Conservation (phyloP, 306 rosid genomes). For the Dryas alaskensis region DNA sequence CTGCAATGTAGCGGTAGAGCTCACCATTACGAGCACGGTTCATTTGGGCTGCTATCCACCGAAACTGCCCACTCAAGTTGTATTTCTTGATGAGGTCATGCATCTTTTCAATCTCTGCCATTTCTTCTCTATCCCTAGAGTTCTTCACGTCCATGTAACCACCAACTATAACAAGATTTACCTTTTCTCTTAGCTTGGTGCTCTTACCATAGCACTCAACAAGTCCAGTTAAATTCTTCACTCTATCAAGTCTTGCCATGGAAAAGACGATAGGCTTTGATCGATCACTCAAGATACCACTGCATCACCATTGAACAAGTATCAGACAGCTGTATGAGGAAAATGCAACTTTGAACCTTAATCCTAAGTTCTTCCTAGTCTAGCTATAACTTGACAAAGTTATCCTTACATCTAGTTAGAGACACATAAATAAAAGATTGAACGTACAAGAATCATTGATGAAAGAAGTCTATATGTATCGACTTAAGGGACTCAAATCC, state of each 20-base stretch:
- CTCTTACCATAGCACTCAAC: slow-evolving; percentile 24
- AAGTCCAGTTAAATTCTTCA: slow-evolving; percentile 19
- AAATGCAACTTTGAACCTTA: background rate
- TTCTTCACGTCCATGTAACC: slow-evolving; percentile 21
- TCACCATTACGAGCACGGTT: slow-evolving; percentile 21
- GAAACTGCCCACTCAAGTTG: slow-evolving; percentile 7
- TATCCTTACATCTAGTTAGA: too few relatives aligned
- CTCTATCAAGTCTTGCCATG: slow-evolving; percentile 20
- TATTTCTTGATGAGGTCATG: slow-evolving; percentile 5
- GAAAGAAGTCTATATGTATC: too few relatives aligned
- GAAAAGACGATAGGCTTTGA: slow-evolving; percentile 24
- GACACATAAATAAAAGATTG: too few relatives aligned
- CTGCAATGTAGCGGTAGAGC: slow-evolving; percentile 23
- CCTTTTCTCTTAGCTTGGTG: slow-evolving; percentile 16
- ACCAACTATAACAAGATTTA: slow-evolving; percentile 19
- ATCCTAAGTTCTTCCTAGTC: too few relatives aligned
- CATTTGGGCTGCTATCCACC: slow-evolving; percentile 22
- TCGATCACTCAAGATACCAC: slow-evolving; percentile 11
- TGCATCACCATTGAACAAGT: background rate
- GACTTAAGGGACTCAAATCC: too few relatives aligned
- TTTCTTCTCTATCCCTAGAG: slow-evolving; percentile 22
- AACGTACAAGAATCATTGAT: too few relatives aligned
- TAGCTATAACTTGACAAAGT: too few relatives aligned
- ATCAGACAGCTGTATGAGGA: background rate
- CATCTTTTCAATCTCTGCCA: slow-evolving; percentile 15